These are phyloP conservation scores for Colletotrichum graminicola DNA, from an alignment of 2,329 filamentous ascomycete genomes.

Conservation along the genomic window DNA sequence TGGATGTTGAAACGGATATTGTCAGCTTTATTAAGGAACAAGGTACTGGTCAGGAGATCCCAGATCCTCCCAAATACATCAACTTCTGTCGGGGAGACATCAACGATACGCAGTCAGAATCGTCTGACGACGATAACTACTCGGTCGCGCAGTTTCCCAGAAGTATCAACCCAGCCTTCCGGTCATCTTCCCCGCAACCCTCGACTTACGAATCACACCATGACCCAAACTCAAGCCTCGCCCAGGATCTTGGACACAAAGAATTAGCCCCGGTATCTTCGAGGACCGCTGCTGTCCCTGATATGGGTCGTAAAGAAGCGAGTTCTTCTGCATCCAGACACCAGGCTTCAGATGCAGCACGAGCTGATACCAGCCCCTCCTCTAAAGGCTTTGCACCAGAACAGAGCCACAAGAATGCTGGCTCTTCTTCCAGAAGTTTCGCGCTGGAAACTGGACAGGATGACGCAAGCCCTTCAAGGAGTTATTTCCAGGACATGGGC, in stretches of 20 bases:
- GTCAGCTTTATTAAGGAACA: conserved; percentile 85
- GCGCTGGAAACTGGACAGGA: neutral
- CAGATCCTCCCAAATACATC: conserved; percentile 97
- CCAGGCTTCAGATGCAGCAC: neutral
- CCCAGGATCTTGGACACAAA: conserved; percentile 70
- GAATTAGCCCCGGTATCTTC: conserved; percentile 13
- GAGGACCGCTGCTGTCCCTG: neutral
- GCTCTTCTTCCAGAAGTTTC: conserved; percentile 4
- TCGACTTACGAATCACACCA: conserved; percentile 94
- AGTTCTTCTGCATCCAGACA: conserved; percentile 17
- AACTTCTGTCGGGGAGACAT: conserved; percentile 95
- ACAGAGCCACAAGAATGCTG: neutral
- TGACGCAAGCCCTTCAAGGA: conserved; percentile 43
- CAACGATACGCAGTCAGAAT: conserved; percentile 83
- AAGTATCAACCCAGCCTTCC: conserved; percentile 94
- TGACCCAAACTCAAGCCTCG: conserved; percentile 81
- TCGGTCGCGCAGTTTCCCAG: conserved; percentile 96
- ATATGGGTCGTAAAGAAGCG: conserved; percentile 30
- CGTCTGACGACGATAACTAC: conserved; percentile 88
- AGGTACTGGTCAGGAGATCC: conserved; percentile 97
- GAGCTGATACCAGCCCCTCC: conserved; percentile 13
- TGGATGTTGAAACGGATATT: conserved; percentile 98
- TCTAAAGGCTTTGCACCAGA: conserved; percentile 8
- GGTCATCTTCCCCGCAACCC: conserved; percentile 95
- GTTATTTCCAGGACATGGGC: conserved; percentile 77